Percentiles rank a stretch among this genome's conserved stretches.
Conservation (phyloP, 2,329 filamentous ascomycete species). For the Aspergillus cejpii region DNA sequence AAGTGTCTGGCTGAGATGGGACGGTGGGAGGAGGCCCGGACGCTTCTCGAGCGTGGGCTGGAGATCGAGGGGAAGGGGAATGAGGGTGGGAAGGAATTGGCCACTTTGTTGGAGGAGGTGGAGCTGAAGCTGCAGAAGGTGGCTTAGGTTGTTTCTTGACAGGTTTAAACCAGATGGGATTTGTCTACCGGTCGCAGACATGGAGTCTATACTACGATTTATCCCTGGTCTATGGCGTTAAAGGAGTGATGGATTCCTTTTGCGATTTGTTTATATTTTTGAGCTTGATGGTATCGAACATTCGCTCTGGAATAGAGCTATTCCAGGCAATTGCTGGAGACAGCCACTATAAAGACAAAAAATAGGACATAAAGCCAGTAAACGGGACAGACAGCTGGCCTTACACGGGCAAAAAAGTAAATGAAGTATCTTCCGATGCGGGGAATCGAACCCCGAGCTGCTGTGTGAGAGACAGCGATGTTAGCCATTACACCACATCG, state of each 20-base stretch:
- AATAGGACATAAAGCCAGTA: background rate
- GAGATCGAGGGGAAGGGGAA: conserved; percentile 66
- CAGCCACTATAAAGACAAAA: too few species aligned
- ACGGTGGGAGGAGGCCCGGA: conserved; percentile 69
- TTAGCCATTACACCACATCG: conserved; percentile 24
- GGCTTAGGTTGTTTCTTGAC: background rate
- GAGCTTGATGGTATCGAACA: too few species aligned
- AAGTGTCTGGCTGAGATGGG: conserved; percentile 89
- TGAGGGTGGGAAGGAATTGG: conserved; percentile 47
- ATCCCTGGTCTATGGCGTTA: background rate
- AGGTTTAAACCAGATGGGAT: background rate
- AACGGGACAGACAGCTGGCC: too few species aligned
- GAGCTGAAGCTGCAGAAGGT: conserved; percentile 54
- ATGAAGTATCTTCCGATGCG: conserved; percentile 15
- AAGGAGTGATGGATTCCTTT: background rate
- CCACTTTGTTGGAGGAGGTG: conserved; percentile 56
- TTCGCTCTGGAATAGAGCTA: background rate
- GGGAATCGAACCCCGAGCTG: conserved; percentile 25
- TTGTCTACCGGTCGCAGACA: background rate
- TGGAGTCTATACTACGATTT: background rate
- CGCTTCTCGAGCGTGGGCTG: conserved; percentile 68
- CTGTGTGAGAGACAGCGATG: conserved; percentile 24
- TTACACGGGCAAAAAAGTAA: too few species aligned
- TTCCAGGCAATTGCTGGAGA: background rate
- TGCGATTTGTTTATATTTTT: background rate